A percentile compares a stretch with the other conserved stretches of the same genome.
These are phyloP conservation scores for Neonectria ditissima DNA, from an alignment of 2,329 filamentous ascomycete genomes.

Conservation along the genomic window DNA sequence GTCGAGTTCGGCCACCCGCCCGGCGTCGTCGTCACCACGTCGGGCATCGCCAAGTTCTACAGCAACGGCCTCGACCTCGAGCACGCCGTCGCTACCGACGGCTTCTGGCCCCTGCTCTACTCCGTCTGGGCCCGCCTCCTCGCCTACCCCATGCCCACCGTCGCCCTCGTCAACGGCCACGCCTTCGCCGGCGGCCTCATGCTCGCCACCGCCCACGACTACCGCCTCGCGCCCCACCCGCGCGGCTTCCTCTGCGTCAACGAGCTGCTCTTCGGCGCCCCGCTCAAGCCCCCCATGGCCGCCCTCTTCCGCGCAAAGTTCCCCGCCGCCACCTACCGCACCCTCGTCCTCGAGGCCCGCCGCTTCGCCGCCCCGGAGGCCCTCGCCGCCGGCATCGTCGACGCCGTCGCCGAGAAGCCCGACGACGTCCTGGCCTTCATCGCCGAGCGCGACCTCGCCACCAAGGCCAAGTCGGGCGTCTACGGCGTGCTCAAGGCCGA, in stretches of 20 bases:
- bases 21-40: conserved; percentile 84
- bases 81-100: conserved; percentile 69
- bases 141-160: conserved; percentile 81
- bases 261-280: conserved; percentile 82
- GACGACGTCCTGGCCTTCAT: conserved; percentile 73
- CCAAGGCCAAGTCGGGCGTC: conserved; percentile 73
- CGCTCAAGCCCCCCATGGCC: conserved; percentile 80
- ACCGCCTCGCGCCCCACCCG: conserved; percentile 78
- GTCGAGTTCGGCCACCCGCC: conserved; percentile 74
- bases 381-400: conserved; percentile 74
- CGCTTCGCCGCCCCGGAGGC: conserved; percentile 74
- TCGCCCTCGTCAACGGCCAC: conserved; percentile 84
- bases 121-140: conserved; percentile 71
- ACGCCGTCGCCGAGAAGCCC: conserved; percentile 70
- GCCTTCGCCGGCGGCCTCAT: conserved; percentile 86
- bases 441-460: conserved; percentile 66
- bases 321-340: conserved; percentile 66
- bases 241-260: conserved; percentile 84
- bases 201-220: conserved; percentile 85
- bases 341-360: conserved; percentile 78
- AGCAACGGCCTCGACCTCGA: conserved; percentile 84
- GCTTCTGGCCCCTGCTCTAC: conserved; percentile 74
- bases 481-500: conserved; percentile 80
- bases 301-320: conserved; percentile 80
- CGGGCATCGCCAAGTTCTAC: conserved; percentile 82